Percentiles rank a stretch among this genome's conserved stretches.
Conservation (phyloP, 2,329 filamentous ascomycete genomes). For the Epichloe gansuensis region DNA sequence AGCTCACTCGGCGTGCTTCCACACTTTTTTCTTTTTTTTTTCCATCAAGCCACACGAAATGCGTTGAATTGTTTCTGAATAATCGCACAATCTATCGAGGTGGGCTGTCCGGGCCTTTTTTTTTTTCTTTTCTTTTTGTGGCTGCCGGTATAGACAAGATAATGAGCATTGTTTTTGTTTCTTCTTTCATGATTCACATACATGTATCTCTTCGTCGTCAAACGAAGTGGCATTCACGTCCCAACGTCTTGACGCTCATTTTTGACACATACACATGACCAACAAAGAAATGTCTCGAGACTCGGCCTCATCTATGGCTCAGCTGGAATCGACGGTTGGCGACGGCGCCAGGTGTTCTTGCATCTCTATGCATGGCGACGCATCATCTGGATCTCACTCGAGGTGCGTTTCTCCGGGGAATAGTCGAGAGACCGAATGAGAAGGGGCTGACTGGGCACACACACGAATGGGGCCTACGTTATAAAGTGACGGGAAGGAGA, state of each 20-base stretch:
- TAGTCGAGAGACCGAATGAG: too few relatives aligned
- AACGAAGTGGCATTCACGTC: too few relatives aligned
- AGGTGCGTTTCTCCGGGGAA: not conserved
- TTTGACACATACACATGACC: too few relatives aligned
- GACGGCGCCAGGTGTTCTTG: not conserved
- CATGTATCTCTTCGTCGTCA: too few relatives aligned
- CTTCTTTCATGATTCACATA: too few relatives aligned
- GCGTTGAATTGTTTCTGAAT: not conserved
- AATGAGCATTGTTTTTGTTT: too few relatives aligned
- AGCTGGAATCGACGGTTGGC: not conserved
- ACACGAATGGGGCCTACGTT: too few relatives aligned
- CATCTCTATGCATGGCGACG: not conserved
- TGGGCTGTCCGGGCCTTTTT: not conserved
- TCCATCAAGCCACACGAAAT: not conserved
- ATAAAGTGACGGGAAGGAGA: not conserved
- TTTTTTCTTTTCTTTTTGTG: too few relatives aligned
- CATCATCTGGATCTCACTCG: not conserved
- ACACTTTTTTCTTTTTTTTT: not conserved
- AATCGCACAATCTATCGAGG: not conserved
- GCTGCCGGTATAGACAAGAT: too few relatives aligned
- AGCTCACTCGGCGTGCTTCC: not conserved
- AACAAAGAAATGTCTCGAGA: not conserved
- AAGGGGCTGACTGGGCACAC: too few relatives aligned
- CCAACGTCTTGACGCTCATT: too few relatives aligned
- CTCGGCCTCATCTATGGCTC: not conserved